phyloP scores from a whole-genome alignment of 305 asterid genomes.

The Solanum hybrid region DNA sequence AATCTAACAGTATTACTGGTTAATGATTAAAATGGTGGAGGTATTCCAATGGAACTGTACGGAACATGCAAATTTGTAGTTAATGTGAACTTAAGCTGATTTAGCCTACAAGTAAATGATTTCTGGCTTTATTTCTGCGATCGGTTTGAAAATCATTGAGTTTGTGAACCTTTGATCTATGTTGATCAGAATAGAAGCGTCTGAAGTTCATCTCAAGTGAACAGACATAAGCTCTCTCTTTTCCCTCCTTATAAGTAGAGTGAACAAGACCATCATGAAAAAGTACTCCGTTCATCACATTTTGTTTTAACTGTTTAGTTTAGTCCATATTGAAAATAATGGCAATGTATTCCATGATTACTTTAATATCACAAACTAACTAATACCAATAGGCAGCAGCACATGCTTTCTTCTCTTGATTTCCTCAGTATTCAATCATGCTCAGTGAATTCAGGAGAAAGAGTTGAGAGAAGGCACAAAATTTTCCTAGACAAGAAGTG shows the following conservation, averaged over 20 bases:
- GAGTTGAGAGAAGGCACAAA: neutral
- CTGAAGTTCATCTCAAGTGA: neutral
- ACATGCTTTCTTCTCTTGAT: neutral
- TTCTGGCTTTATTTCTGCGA: neutral
- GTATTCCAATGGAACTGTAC: neutral
- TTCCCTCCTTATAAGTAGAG: neutral
- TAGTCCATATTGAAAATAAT: neutral
- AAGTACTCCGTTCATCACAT: neutral
- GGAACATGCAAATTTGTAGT: neutral
- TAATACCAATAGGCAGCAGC: neutral
- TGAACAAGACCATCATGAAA: neutral
- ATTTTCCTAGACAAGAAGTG: neutral
- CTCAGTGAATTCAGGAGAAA: neutral
- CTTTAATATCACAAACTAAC: neutral
- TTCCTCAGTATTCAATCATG: neutral
- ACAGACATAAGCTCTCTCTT: neutral
- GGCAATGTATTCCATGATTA: neutral
- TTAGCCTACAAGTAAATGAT: neutral
- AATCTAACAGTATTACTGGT: neutral
- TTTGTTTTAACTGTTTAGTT: neutral
- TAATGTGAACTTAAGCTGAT: neutral
- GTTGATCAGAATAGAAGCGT: neutral
- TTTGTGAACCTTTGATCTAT: neutral
- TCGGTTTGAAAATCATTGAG: neutral
- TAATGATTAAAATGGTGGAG: neutral